A percentile compares a stretch with the other conserved stretches of the same genome.
These are phyloP conservation scores for Cordyceps javanica DNA, from an alignment of 2,329 filamentous ascomycete genomes.

Conservation along the genomic window DNA sequence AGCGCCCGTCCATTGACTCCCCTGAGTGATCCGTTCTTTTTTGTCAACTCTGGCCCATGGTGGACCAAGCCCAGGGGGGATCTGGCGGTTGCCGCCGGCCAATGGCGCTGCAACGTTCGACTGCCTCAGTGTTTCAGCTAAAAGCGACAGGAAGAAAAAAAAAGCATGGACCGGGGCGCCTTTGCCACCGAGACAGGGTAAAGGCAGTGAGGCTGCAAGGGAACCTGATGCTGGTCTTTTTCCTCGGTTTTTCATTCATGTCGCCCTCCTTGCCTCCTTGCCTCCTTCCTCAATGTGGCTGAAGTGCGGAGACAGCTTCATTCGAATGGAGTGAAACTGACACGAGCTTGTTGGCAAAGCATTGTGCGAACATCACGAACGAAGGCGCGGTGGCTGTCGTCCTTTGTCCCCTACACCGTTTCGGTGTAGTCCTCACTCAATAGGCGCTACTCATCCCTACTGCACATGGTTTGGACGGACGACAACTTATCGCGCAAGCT, in stretches of 20 bases:
- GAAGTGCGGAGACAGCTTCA: not conserved
- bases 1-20: not conserved
- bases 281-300: not conserved
- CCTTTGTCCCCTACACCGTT: no score
- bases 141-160: not conserved
- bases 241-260: not conserved
- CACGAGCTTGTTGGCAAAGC: not conserved
- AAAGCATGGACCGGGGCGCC: not conserved
- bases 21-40: conserved; percentile 5
- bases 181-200: not conserved
- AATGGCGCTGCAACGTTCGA: not conserved
- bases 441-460: no score
- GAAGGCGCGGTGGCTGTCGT: not conserved
- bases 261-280: not conserved
- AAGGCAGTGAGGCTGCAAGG: not conserved
- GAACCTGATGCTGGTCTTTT: not conserved
- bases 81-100: not conserved
- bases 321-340: no score
- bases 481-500: no score
- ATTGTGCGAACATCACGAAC: not conserved
- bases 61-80: not conserved
- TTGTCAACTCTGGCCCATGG: not conserved
- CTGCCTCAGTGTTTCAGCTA: conserved; percentile 1
- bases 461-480: no score
- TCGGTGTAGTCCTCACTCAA: no score